Conservation (phyloP, 495 filamentous ascomycete species). For the Talaromyces adpressus region DNA sequence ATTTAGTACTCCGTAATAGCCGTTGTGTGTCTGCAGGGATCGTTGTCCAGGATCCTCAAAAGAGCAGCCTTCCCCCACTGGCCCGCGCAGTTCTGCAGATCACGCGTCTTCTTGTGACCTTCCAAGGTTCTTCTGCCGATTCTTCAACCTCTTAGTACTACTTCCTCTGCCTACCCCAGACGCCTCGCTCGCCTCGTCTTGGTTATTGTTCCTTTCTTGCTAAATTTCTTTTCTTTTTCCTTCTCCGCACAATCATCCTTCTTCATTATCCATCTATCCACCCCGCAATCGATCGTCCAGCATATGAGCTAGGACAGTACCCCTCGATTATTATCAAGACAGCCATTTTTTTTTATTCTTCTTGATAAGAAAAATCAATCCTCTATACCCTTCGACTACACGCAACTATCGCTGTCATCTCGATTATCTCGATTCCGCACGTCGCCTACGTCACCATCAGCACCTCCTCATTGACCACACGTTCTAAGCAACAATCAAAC, state of each 20-base stretch:
- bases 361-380: background rate
- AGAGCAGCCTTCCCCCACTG: background rate
- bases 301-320: background rate
- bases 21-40: background rate
- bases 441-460: background rate
- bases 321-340: background rate
- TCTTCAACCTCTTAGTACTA: background rate
- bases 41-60: background rate
- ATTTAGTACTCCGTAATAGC: background rate
- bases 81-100: conserved; percentile 3
- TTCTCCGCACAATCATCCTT: background rate
- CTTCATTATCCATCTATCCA: background rate
- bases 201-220: background rate
- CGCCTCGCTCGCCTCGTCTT: background rate
- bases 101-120: conserved; percentile 3
- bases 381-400: background rate
- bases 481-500: background rate
- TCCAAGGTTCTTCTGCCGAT: conserved; percentile 5
- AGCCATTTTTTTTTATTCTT: background rate
- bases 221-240: background rate
- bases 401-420: background rate
- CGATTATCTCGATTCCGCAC: background rate
- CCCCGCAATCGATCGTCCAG: conserved; percentile 1
- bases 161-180: conserved; percentile 2
- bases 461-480: background rate